Conservation (phyloP, 2,329 filamentous ascomycete species). For the Basipetospora chlamydospora region DNA sequence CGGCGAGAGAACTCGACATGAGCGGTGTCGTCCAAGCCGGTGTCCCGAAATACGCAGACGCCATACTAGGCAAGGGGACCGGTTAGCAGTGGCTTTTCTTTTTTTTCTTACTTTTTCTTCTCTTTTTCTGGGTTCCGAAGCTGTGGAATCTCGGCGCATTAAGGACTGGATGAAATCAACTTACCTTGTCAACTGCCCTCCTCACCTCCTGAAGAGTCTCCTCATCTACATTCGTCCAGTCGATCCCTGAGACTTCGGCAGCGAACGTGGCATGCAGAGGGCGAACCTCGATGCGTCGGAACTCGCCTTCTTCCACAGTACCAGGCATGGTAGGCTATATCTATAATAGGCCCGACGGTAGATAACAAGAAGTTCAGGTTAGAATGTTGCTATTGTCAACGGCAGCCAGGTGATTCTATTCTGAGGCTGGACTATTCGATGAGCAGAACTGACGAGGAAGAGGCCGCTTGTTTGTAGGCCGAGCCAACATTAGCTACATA, state of each 20-base stretch:
- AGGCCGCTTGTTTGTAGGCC: no score
- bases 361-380: no score
- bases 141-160: background rate
- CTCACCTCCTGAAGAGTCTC: conserved; percentile 3
- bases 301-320: background rate
- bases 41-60: conserved; percentile 34
- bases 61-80: conserved; percentile 27
- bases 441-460: no score
- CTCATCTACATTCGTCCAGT: conserved; percentile 3
- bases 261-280: conserved; percentile 3
- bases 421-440: no score
- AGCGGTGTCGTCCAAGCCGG: conserved; percentile 30
- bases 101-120: background rate
- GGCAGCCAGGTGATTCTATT: no score
- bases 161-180: no score
- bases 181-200: conserved; percentile 4
- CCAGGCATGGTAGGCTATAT: background rate
- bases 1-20: conserved; percentile 34
- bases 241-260: conserved; percentile 3
- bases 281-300: background rate
- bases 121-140: no score
- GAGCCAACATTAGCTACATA: no score
- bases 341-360: no score
- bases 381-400: no score
- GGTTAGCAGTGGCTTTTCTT: background rate